Evolutionary conservation across 2,329 filamentous ascomycete species (phyloP), one percentile per base, ranked within the genome.

Genomic region (Colletotrichum lupini): DNA sequence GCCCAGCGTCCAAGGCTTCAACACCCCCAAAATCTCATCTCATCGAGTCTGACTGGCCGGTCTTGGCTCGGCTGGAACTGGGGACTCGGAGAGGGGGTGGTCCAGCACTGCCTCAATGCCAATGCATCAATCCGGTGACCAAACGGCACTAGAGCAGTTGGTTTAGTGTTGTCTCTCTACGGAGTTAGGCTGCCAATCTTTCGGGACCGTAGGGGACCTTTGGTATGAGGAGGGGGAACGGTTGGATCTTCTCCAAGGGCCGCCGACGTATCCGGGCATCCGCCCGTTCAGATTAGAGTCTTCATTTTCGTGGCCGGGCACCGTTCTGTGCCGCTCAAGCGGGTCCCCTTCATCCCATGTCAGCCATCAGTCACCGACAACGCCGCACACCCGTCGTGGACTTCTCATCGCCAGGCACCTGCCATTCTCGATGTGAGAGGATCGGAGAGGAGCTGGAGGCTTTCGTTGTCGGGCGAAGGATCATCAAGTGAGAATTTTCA

Each of bases 101-200:
- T 28, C 28, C 42, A 73, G 70, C 70, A 73, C 70, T 69, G 70
- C 70, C 70, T 26, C 70, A 73, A 56, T 60, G 70, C 42, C 55
- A 73, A 65, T 70, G 55, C 66, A 37, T 70, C 60, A 56, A 60
- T 70, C 70, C 56, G 70, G 59, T 57, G 59, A 53, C 59, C 70
- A 49, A 49, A 60, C 59, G 24, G 49, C 37, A 56, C 68, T 60
- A 56, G 55, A 64, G 32, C 53, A 37, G 53, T 30, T 67, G 32
- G 46, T 24, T 52, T 42, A 63, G 28, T 37, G 46, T 49, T 55
- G 3, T 28, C 24, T 56, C 24, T 28, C 11, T 28, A 28, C 59
- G 66, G 55, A 46, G 63, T 28, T 55, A 62, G 46, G n/a, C 46
- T 32, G 52, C 59, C 70, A 58, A 69, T 55, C 24, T 35, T 22